Percentiles rank a stretch among this genome's conserved stretches.
Evolutionary conservation across 2,329 filamentous ascomycete genomes (phyloP).

Genomic region (Xylaria sp.): DNA sequence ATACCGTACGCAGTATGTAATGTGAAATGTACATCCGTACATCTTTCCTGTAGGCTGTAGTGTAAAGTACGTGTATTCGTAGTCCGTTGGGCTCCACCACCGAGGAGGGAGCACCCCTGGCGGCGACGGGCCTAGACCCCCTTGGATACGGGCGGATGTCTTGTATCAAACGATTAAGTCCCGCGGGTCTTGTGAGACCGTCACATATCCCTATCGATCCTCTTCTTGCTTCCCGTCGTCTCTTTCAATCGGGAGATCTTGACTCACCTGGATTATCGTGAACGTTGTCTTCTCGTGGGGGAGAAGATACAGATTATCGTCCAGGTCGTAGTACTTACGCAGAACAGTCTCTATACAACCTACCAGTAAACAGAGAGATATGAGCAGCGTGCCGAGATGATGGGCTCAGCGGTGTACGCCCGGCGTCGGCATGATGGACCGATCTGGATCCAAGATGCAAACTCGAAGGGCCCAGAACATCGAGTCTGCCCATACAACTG

Average conservation of each 20-base stretch:
- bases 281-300: neutral
- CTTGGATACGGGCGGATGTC: slow-evolving; percentile 1
- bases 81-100: slow-evolving; percentile 11
- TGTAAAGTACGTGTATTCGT: neutral
- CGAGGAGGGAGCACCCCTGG: slow-evolving; percentile 11
- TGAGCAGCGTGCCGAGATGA: neutral
- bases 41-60: neutral
- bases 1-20: neutral
- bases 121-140: slow-evolving; percentile 16
- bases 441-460: slow-evolving; percentile 7
- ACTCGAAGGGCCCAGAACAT: slow-evolving; percentile 1
- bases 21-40: neutral
- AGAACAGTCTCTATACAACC: too few species aligned
- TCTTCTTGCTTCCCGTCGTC: neutral
- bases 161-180: neutral
- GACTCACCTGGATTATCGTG: neutral
- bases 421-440: slow-evolving; percentile 9
- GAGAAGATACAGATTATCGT: neutral
- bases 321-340: neutral
- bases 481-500: neutral
- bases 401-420: slow-evolving; percentile 4
- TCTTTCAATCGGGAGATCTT: neutral
- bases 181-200: neutral
- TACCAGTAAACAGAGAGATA: neutral
- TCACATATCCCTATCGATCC: neutral